Evolutionary conservation across 371 early-diverging fungal genomes (phyloP).

Genomic region (Catenaria anguillulae): DNA sequence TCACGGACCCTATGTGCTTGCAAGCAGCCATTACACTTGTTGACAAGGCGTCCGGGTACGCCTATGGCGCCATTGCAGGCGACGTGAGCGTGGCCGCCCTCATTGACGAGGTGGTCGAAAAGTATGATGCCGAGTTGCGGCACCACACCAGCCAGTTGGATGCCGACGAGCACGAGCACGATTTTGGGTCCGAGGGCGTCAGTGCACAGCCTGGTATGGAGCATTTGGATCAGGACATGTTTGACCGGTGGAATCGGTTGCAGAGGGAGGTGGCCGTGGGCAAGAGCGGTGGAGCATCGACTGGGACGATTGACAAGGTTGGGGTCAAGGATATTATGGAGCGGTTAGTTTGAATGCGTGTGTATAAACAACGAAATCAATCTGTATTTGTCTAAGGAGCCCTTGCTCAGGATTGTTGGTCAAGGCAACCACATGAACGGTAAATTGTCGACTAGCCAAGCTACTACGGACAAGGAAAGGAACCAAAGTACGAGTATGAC

Average conservation of each 20-base stretch:
- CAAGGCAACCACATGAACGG: no score
- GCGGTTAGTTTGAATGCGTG: no score
- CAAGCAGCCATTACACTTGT: constrained; percentile 13
- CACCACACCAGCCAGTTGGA: not conserved
- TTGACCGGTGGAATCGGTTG: not conserved
- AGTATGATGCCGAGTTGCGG: not conserved
- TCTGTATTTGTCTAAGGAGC: no score
- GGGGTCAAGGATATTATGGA: no score
- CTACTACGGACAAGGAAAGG: no score
- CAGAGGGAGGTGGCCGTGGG: not conserved
- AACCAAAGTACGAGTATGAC: no score
- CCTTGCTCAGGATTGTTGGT: no score
- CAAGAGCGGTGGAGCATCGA: no score
- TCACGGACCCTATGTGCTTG: constrained; percentile 28
- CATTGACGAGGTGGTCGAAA: not conserved
- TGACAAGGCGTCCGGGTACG: constrained; percentile 84
- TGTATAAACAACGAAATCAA: no score
- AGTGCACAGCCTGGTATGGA: not conserved
- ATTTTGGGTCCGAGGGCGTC: not conserved
- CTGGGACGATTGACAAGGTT: no score
- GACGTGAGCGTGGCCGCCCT: not conserved
- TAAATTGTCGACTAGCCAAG: no score
- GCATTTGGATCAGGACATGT: not conserved
- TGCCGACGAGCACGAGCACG: not conserved
- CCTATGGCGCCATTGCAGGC: constrained; percentile 38